Conservation (phyloP, 1,284 basidiomycete species). For the Wallemia ichthyophaga region DNA sequence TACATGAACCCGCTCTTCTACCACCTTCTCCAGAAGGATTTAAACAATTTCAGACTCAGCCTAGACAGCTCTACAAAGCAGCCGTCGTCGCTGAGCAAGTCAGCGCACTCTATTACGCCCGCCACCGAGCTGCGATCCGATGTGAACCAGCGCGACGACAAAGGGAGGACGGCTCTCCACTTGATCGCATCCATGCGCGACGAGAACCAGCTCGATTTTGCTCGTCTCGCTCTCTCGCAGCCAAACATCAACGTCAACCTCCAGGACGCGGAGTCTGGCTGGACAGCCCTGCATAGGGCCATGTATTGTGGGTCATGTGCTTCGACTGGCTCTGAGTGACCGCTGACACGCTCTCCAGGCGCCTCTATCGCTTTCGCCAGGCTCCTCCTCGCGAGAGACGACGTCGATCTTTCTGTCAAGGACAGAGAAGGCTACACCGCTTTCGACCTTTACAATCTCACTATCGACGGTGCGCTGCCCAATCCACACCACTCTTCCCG, state of each 20-base stretch:
- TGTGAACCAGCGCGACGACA: background rate
- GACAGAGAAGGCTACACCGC: conserved; percentile 75
- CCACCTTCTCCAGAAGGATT: background rate
- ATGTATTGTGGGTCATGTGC: conserved; percentile 61
- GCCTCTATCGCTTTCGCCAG: conserved; percentile 19
- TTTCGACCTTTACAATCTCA: conserved; percentile 80
- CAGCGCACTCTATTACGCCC: background rate
- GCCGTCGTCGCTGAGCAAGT: background rate
- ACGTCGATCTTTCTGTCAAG: conserved; percentile 43
- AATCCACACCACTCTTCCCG: conserved; percentile 18
- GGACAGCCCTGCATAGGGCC: conserved; percentile 75
- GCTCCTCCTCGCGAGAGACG: conserved; percentile 38
- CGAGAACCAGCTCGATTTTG: conserved; percentile 31
- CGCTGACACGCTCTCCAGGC: background rate
- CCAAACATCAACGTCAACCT: conserved; percentile 52
- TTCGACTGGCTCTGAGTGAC: conserved; percentile 22
- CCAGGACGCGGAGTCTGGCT: conserved; percentile 52
- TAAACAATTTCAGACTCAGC: background rate
- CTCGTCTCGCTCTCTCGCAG: conserved; percentile 46
- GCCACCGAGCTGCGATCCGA: background rate
- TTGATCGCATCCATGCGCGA: background rate
- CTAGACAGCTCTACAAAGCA: background rate
- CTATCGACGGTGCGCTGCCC: conserved; percentile 34
- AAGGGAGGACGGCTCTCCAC: background rate
- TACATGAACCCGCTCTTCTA: background rate